Base-by-base conservation (phyloP, 2,329 filamentous ascomycete genomes). In the Achaetomium macrosporum region DNA sequence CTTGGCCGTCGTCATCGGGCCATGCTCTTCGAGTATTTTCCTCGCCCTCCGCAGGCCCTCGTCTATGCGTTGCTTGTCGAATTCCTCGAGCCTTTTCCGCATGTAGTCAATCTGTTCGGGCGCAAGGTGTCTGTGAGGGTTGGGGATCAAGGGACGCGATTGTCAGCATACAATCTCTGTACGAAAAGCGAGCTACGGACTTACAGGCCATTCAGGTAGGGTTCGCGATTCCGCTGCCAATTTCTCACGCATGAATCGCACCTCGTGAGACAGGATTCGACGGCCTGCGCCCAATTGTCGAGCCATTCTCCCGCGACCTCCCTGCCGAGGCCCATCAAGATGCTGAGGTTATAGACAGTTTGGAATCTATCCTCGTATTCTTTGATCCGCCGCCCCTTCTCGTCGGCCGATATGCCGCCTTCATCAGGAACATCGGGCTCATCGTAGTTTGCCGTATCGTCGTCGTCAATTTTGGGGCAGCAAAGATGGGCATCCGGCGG, bases 191-290 rank as follows among this genome's bases (percentile, higher is more conserved):
- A 29, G 31, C 68, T 74, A 62, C 72, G 83, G 76, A 84, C 79
- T 60, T 79, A 75, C 50, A 90, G 73, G 44, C 79, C 73, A 55
- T 82, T 79, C 31, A 88, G 70, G 57, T 87, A 79, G 51, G 73
- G 71, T 55, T 79, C 79, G 57, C 87, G 84, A 30, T 77, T 78
- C 64, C 82, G 82, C 67, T 91, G 87, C 78, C 88, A 91, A 60
- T 84, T 84, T 56, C 83, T 76, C 47, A 88, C 84, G 65, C 87
- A 91, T 47, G 79, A 75, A 49, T 88, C 81, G 68, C 87, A 91
- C 53, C 71, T 74, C 53, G 75, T 79, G 20, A 91, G 73, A 37
- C 78, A 77, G 11, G 71, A 66, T 57, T 85, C 79, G 17, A 87
- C 73, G 17, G 78, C 75, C 5, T 69, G 63, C 48, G 73, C 76